A percentile compares a stretch with the other conserved stretches of the same genome.
phyloP scores from a whole-genome alignment of 2,329 filamentous ascomycete species.

The Esteya vermicola region DNA sequence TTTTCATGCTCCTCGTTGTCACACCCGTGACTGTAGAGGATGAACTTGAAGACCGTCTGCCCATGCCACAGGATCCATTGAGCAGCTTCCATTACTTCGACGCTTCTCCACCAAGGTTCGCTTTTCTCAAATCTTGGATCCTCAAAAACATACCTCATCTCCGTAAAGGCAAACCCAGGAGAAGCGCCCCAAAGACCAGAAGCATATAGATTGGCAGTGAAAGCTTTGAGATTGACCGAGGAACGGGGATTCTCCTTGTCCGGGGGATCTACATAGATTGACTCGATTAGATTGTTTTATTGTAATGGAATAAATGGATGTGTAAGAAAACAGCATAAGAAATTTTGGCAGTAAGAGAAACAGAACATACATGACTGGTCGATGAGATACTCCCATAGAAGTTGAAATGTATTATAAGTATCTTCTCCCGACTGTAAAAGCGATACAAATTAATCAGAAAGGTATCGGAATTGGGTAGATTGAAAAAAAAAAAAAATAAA shows the following conservation, averaged over 20 bases:
- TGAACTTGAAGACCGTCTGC: slow-evolving; percentile 2
- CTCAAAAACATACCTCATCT: slow-evolving; percentile 1
- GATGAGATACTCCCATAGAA: not conserved
- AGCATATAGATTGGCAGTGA: not conserved
- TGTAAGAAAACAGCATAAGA: not conserved
- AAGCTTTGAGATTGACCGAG: not conserved
- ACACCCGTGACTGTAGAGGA: slow-evolving; percentile 1
- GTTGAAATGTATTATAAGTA: not conserved
- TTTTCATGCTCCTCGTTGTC: not conserved
- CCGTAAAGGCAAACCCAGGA: not conserved
- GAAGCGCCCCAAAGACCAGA: not conserved
- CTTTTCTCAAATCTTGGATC: not conserved
- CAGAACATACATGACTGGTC: not conserved
- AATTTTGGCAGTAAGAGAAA: not conserved
- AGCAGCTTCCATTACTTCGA: not conserved
- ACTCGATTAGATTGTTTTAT: too few species aligned
- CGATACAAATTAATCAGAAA: not conserved
- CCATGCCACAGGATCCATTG: slow-evolving; percentile 3
- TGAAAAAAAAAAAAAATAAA: not conserved
- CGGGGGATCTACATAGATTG: too few species aligned
- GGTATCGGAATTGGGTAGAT: not conserved
- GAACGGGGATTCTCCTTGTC: not conserved
- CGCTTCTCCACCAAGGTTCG: not conserved
- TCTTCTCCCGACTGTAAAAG: not conserved
- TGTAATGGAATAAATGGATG: too few species aligned